Evolutionary conservation across 202 grass and related monocot species (phyloP).

Genomic region (Musa balbisiana): DNA sequence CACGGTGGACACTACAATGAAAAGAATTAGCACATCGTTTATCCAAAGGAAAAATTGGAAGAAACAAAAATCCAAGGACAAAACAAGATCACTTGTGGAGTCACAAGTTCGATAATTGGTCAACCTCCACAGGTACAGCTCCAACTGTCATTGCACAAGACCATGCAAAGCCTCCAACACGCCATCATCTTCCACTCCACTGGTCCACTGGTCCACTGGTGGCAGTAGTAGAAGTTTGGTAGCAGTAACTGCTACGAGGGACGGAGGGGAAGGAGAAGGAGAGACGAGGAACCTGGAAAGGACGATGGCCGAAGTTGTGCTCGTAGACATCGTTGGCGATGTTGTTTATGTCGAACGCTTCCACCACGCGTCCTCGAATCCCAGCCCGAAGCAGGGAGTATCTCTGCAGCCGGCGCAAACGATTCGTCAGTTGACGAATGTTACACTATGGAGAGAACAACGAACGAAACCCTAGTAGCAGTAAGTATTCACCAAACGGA

Average conservation of each 20-base stretch:
- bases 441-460: background rate
- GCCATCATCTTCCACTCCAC: too few species aligned
- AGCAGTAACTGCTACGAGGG: background rate
- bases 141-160: too few species aligned
- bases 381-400: conserved; percentile 63
- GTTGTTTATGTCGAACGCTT: conserved; percentile 96
- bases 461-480: conserved; percentile 36
- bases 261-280: background rate
- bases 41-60: too few species aligned
- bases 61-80: too few species aligned
- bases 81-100: too few species aligned
- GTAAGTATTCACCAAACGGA: conserved; percentile 10
- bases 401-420: conserved; percentile 33
- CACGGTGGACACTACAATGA: too few species aligned
- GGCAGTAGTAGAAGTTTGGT: too few species aligned
- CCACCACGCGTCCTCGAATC: conserved; percentile 55
- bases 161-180: too few species aligned
- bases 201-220: too few species aligned
- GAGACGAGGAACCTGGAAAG: conserved; percentile 48
- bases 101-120: too few species aligned
- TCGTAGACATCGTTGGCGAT: conserved; percentile 84
- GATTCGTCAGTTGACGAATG: background rate
- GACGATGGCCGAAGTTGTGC: conserved; percentile 78
- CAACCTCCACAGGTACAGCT: too few species aligned
- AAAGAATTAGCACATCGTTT: too few species aligned